Base-by-base conservation (phyloP, 192 early-diverging fungal genomes). In the Umbelopsis isabellina region DNA sequence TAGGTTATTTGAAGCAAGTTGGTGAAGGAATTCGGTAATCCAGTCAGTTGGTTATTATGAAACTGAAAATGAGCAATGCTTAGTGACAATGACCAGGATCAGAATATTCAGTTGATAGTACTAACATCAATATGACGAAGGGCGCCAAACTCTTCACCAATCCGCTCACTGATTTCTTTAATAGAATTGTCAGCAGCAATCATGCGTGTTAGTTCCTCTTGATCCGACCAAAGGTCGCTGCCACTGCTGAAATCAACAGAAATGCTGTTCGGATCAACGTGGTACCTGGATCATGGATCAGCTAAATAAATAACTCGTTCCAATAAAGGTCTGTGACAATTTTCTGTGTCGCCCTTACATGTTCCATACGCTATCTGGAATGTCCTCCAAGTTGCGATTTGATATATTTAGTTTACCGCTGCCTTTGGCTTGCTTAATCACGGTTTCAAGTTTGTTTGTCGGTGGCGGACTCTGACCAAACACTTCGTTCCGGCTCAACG, bases 151-250 rank as follows among this genome's bases (percentile, higher is more conserved):
- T 85, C 86, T 16, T 73, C 68, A 3, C 78, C 81, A 25, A 88
- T 76, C 58, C 86, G 72, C 12, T 75, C 64, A 68, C 81, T 83
- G 16, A 88, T 79, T 35, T 68, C 53, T 8, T 70, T 74, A 20
- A 88, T 71, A 4, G 73, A 55, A 69, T 88, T 88, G 68, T 85
- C 84, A 21, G 78, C 71, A 22, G 83, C 84, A n/a, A 84, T 73
- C 18, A 88, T 52, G 16, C 80, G 79, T 5, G 79, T 84, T 46
- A 88, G 27, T 6, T 88, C 84, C n/a, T 82, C 76, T 11, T 72
- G 72, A 52, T 88, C 81, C 23, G 82, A 88, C 86, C 84, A 86
- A 13, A 77, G 75, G 11, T 64, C 69, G 15, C 71, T 70, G 23
- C 51, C 71, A 12, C 80, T 78, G 72, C 68, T 79, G 33, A 88